phyloP scores from a whole-genome alignment of 1,284 basidiomycete genomes.

The Sparassis latifolia region DNA sequence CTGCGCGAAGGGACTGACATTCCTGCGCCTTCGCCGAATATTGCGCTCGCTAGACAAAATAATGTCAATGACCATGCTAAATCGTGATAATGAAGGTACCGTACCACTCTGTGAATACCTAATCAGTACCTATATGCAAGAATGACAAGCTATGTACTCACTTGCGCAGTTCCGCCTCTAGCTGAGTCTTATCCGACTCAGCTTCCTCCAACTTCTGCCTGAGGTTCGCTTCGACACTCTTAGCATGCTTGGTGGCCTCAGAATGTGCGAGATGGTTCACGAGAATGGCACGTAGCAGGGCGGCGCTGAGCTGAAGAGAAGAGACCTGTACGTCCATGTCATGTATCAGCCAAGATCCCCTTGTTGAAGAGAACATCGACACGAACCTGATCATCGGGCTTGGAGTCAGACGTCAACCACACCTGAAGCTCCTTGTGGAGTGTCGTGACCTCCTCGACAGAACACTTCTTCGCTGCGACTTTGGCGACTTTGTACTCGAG shows the following conservation, averaged over 20 bases:
- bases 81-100: slow-evolving; percentile 24
- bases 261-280: slow-evolving; percentile 73
- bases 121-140: slow-evolving; percentile 10
- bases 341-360: slow-evolving; percentile 10
- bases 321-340: slow-evolving; percentile 35
- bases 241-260: slow-evolving; percentile 61
- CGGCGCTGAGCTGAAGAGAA: slow-evolving; percentile 46
- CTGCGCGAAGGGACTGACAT: slow-evolving; percentile 56
- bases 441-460: slow-evolving; percentile 70
- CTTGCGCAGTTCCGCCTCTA: slow-evolving; percentile 62
- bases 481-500: slow-evolving; percentile 71
- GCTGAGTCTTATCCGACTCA: slow-evolving; percentile 47
- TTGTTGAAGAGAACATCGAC: slow-evolving; percentile 4
- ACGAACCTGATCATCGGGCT: slow-evolving; percentile 53
- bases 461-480: slow-evolving; percentile 78
- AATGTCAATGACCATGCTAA: slow-evolving; percentile 2
- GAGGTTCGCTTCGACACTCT: slow-evolving; percentile 50
- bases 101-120: slow-evolving; percentile 42
- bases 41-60: slow-evolving; percentile 41
- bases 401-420: slow-evolving; percentile 56
- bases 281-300: slow-evolving; percentile 70
- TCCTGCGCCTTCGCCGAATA: slow-evolving; percentile 66
- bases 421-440: slow-evolving; percentile 70
- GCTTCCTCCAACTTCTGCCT: slow-evolving; percentile 59
- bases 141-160: slow-evolving; percentile 28